These are phyloP conservation scores for Cladorrhinum sp. DNA, from an alignment of 2,329 filamentous ascomycete genomes.

Conservation along the genomic window DNA sequence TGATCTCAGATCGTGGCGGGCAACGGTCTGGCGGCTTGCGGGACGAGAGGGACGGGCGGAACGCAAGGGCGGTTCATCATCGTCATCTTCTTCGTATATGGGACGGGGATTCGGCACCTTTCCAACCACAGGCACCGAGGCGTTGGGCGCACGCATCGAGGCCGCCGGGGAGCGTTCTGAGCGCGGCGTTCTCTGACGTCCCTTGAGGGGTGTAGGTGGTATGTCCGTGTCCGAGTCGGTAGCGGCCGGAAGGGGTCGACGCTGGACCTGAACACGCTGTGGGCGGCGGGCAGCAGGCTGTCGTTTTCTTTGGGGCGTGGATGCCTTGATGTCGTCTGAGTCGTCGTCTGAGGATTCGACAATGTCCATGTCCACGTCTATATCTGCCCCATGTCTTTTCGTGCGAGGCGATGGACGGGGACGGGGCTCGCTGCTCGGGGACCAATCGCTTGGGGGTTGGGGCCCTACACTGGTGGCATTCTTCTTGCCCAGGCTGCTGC, in stretches of 20 bases:
- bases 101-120: slow-evolving; percentile 23
- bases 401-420: slow-evolving; percentile 31
- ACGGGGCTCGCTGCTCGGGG: slow-evolving; percentile 25
- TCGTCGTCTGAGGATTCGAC: slow-evolving; percentile 24
- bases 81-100: slow-evolving; percentile 26
- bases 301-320: slow-evolving; percentile 17
- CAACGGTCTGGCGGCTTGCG: slow-evolving; percentile 29
- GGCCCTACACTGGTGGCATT: slow-evolving; percentile 26
- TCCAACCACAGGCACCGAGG: slow-evolving; percentile 30
- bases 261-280: slow-evolving; percentile 7
- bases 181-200: slow-evolving; percentile 1
- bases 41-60: slow-evolving; percentile 26
- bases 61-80: slow-evolving; percentile 17
- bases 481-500: slow-evolving; percentile 20
- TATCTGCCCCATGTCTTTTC: slow-evolving; percentile 28
- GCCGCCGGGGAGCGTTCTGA: slow-evolving; percentile 25
- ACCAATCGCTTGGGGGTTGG: slow-evolving; percentile 31
- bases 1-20: slow-evolving; percentile 30
- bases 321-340: slow-evolving; percentile 21
- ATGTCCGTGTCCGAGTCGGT: slow-evolving; percentile 20
- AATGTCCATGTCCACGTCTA: slow-evolving; percentile 26
- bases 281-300: slow-evolving; percentile 10
- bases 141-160: slow-evolving; percentile 32
- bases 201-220: slow-evolving; percentile 16
- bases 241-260: slow-evolving; percentile 20